Conservation (phyloP, 169 alveolate genomes). For the Plasmodium cynomolgi region DNA sequence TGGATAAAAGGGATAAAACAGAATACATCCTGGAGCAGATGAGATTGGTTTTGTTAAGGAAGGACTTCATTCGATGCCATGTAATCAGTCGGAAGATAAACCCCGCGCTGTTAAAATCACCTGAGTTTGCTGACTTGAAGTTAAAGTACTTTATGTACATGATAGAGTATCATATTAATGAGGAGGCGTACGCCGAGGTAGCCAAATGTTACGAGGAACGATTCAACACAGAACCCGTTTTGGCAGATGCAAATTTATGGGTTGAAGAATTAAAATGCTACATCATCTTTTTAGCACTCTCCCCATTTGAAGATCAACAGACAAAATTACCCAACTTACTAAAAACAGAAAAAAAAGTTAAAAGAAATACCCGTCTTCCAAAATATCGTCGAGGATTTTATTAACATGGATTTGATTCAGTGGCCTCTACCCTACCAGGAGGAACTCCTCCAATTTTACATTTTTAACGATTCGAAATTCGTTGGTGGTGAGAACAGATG, state of each 20-base stretch:
- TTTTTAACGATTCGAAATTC: conserved; percentile 42
- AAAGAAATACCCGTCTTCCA: conserved; percentile 76
- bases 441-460: conserved; percentile 48
- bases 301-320: conserved; percentile 71
- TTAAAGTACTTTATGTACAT: conserved; percentile 80
- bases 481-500: conserved; percentile 75
- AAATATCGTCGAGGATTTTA: conserved; percentile 75
- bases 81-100: conserved; percentile 82
- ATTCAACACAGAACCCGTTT: conserved; percentile 33
- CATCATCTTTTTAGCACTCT: conserved; percentile 31
- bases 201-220: conserved; percentile 78
- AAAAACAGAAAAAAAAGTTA: conserved; percentile 62
- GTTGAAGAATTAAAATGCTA: conserved; percentile 67
- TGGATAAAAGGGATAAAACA: conserved; percentile 80
- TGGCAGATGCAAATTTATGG: conserved; percentile 39
- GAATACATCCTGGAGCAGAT: conserved; percentile 83
- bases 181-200: conserved; percentile 76
- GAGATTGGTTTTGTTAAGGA: conserved; percentile 80
- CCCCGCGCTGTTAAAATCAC: conserved; percentile 74
- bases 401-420: conserved; percentile 77
- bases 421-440: conserved; percentile 76
- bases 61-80: conserved; percentile 83
- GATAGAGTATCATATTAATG: conserved; percentile 81
- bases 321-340: conserved; percentile 38
- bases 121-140: conserved; percentile 73